Evolutionary conservation across 768 basidiomycete species (phyloP).

Genomic region (Gloeophyllum trabeum): DNA sequence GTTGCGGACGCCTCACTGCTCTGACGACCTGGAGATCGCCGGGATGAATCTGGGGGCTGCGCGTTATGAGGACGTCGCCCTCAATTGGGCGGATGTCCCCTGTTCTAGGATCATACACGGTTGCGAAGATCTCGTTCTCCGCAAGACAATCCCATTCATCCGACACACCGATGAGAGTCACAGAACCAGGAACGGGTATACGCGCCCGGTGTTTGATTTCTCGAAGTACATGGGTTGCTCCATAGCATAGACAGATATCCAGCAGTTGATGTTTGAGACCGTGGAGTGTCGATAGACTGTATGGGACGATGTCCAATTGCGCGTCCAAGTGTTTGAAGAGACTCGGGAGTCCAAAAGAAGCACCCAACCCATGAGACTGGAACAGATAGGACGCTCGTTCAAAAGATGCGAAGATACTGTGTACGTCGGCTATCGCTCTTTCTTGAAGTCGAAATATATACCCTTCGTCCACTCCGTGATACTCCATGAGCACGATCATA

Average conservation of each 20-base stretch:
- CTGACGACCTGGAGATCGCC: constrained; percentile 31
- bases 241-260: constrained; percentile 22
- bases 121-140: constrained; percentile 38
- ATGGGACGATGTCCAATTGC: constrained; percentile 20
- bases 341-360: constrained; percentile 32
- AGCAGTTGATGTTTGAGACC: constrained; percentile 25
- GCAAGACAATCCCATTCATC: constrained; percentile 36
- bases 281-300: no score
- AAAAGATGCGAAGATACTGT: constrained; percentile 22
- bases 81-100: constrained; percentile 16
- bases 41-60: constrained; percentile 44
- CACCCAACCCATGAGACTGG: constrained; percentile 31
- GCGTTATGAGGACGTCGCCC: constrained; percentile 32
- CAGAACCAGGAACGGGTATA: constrained; percentile 36
- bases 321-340: constrained; percentile 24
- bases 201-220: constrained; percentile 40
- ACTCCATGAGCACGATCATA: constrained; percentile 36
- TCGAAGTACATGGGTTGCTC: constrained; percentile 33
- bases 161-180: constrained; percentile 40
- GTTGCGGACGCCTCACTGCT: constrained; percentile 28
- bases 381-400: constrained; percentile 25
- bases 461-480: constrained; percentile 22
- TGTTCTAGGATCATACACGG: constrained; percentile 20
- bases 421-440: constrained; percentile 23
- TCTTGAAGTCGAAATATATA: constrained; percentile 27